These are phyloP conservation scores for Dittrichia graveolens DNA, from an alignment of 129 eudicot species.

Conservation along the genomic window DNA sequence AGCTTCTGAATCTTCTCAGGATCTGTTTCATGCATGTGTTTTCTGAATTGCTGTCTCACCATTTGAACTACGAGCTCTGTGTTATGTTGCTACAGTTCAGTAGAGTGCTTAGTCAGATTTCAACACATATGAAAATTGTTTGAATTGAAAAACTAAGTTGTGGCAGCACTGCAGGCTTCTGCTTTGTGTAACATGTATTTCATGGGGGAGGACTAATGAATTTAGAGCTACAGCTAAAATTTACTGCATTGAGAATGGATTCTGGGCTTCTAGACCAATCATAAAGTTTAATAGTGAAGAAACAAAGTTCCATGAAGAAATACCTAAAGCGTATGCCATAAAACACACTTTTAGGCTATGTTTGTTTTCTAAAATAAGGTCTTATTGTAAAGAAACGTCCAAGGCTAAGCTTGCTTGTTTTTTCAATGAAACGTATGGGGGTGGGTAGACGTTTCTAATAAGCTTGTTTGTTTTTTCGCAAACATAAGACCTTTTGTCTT, in stretches of 20 bases:
- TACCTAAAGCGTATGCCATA: too few species aligned
- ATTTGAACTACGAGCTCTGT: slow-evolving; percentile 72
- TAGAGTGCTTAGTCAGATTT: slow-evolving; percentile 12
- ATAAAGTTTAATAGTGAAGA: not conserved
- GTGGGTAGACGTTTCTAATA: too few species aligned
- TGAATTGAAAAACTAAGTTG: too few species aligned
- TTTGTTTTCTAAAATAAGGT: too few species aligned
- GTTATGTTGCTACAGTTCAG: slow-evolving; percentile 70
- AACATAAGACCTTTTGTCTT: too few species aligned
- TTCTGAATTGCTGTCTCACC: slow-evolving; percentile 89
- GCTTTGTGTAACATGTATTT: not conserved
- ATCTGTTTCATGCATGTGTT: slow-evolving; percentile 83
- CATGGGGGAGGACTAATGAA: not conserved
- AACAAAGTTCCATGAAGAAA: too few species aligned
- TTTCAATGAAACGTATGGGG: too few species aligned
- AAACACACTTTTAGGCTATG: too few species aligned
- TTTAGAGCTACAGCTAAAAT: not conserved
- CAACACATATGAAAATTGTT: not conserved
- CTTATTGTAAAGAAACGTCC: too few species aligned
- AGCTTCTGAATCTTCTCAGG: slow-evolving; percentile 85
- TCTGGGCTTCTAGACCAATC: not conserved
- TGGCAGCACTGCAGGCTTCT: not conserved
- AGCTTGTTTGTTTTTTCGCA: too few species aligned
- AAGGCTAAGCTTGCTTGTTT: too few species aligned
- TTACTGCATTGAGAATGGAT: not conserved